A percentile compares a stretch with the other conserved stretches of the same genome.
Conservation (phyloP, 805 yeast genomes). For the Komagataella ulmi region DNA sequence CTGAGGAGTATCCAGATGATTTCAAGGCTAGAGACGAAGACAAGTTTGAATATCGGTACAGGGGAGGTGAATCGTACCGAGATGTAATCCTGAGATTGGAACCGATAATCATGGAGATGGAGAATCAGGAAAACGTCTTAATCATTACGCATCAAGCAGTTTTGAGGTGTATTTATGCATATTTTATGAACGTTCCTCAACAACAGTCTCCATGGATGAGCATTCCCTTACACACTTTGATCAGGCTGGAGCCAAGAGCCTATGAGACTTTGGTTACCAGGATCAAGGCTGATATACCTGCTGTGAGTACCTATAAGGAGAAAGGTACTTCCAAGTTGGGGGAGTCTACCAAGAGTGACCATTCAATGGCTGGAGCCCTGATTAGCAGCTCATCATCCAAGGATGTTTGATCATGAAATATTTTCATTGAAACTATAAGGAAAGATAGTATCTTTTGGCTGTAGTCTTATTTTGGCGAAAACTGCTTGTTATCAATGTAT, state of each 20-base stretch:
- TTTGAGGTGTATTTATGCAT: constrained; percentile 89
- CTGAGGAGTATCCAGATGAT: constrained; percentile 77
- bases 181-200: constrained; percentile 97
- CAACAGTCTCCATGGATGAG: constrained; percentile 99
- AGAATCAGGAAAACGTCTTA: constrained; percentile 89
- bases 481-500: no score
- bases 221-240: constrained; percentile 90
- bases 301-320: constrained; percentile 92
- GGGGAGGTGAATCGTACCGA: constrained; percentile 95
- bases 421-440: neutral
- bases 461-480: neutral
- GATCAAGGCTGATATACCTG: constrained; percentile 93
- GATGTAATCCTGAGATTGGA: constrained; percentile 92
- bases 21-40: constrained; percentile 92
- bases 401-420: neutral
- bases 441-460: neutral
- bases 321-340: constrained; percentile 72
- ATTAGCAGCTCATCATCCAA: constrained; percentile 15
- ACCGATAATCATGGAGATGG: constrained; percentile 97
- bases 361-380: constrained; percentile 33
- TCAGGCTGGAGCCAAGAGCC: constrained; percentile 91
- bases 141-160: constrained; percentile 98
- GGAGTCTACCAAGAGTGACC: constrained; percentile 25
- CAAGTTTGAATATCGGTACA: constrained; percentile 88
- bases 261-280: constrained; percentile 79